Percentiles rank a stretch among this genome's conserved stretches.
These are phyloP conservation scores for Paraphoma sp. DNA, from an alignment of 2,329 filamentous ascomycete species.

Conservation along the genomic window DNA sequence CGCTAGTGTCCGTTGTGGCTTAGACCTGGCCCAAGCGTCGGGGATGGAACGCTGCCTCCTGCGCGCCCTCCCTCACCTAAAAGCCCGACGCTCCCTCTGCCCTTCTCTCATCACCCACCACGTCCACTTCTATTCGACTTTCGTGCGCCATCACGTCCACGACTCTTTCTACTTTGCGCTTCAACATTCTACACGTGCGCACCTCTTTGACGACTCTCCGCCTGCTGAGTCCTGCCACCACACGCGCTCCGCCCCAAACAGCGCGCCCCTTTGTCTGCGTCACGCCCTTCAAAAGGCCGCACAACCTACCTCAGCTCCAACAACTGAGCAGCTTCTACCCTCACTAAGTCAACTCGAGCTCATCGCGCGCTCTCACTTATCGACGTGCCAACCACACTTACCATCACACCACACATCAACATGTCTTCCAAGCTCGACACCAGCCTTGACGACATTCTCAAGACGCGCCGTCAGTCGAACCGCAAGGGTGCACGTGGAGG, in stretches of 20 bases:
- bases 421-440: conserved; percentile 83
- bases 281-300: not conserved
- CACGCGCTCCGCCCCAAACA: conserved; percentile 26
- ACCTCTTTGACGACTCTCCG: conserved; percentile 12
- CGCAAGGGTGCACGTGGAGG: conserved; percentile 54
- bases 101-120: not conserved
- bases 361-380: conserved; percentile 17
- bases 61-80: not conserved
- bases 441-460: conserved; percentile 97
- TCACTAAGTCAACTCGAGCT: conserved; percentile 16
- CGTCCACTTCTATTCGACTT: conserved; percentile 2
- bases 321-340: conserved; percentile 12
- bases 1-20: not conserved
- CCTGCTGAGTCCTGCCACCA: conserved; percentile 15
- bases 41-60: conserved; percentile 1
- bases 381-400: conserved; percentile 16
- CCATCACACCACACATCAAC: conserved; percentile 18
- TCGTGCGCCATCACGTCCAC: conserved; percentile 10
- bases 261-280: conserved; percentile 23
- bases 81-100: not conserved
- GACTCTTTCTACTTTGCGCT: conserved; percentile 12
- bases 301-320: conserved; percentile 16
- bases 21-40: not conserved
- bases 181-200: conserved; percentile 17
- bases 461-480: conserved; percentile 67